Conservation (phyloP, 768 basidiomycete species). For the Lactarius trivialis region DNA sequence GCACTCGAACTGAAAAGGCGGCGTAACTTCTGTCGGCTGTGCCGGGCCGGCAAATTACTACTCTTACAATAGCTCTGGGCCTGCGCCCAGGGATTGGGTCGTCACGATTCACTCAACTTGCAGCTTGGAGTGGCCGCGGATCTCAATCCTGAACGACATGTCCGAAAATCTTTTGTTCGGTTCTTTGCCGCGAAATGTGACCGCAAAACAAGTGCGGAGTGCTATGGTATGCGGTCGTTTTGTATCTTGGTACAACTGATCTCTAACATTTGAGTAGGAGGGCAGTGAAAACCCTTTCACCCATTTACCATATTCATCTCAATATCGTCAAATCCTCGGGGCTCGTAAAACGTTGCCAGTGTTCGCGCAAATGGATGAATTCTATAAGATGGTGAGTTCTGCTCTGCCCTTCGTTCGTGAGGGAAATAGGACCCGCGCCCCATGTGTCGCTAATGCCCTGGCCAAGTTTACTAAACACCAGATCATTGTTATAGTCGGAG, state of each 20-base stretch:
- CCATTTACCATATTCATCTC: slow-evolving; percentile 60
- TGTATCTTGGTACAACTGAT: neutral
- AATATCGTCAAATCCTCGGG: slow-evolving; percentile 84
- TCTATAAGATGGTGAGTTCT: slow-evolving; percentile 73
- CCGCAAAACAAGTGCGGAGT: slow-evolving; percentile 33
- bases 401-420: neutral
- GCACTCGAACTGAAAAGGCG: no score
- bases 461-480: slow-evolving; percentile 68
- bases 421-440: slow-evolving; percentile 29
- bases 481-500: slow-evolving; percentile 86
- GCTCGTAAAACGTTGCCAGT: slow-evolving; percentile 86
- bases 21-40: no score
- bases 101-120: neutral
- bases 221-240: slow-evolving; percentile 34
- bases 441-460: slow-evolving; percentile 27
- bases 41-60: no score
- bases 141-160: neutral
- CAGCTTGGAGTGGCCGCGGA: neutral
- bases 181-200: slow-evolving; percentile 38
- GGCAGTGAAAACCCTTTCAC: slow-evolving; percentile 86
- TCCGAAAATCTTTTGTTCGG: slow-evolving; percentile 37
- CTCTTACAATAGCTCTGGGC: no score
- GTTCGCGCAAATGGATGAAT: slow-evolving; percentile 86
- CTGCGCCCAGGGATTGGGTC: no score
- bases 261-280: slow-evolving; percentile 41